A percentile compares a stretch with the other conserved stretches of the same genome.
These are phyloP conservation scores for Hordeum vulgare DNA, from an alignment of 176 grass and related monocot species.

Conservation along the genomic window DNA sequence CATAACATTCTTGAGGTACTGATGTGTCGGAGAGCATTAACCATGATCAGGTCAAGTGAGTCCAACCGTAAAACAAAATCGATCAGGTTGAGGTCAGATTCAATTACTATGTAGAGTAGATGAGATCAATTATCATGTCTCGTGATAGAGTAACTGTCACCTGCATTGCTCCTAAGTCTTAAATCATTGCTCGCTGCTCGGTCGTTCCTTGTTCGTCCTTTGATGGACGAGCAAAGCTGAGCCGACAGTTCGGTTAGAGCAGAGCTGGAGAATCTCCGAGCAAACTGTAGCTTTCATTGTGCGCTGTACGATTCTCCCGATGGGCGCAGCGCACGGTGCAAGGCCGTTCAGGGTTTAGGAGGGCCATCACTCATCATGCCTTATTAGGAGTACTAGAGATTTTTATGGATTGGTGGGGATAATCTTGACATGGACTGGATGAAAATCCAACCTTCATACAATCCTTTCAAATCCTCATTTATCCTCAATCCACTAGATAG, in stretches of 20 bases:
- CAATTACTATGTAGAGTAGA: too few relatives aligned
- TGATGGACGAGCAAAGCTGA: not conserved
- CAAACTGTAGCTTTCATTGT: not conserved
- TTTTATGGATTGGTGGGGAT: too few relatives aligned
- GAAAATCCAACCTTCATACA: too few relatives aligned
- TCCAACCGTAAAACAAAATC: too few relatives aligned
- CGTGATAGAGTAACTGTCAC: not conserved
- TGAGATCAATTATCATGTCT: not conserved
- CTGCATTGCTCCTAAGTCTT: not conserved
- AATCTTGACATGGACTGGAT: too few relatives aligned
- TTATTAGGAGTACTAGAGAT: too few relatives aligned
- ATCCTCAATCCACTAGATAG: too few relatives aligned
- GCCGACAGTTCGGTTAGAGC: not conserved
- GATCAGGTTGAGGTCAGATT: not conserved
- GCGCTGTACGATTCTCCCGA: not conserved
- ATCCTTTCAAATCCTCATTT: too few relatives aligned
- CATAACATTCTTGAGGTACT: not conserved
- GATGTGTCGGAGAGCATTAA: not conserved
- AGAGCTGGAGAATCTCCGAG: not conserved
- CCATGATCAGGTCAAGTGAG: not conserved
- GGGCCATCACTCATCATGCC: not conserved
- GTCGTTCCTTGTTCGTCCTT: not conserved
- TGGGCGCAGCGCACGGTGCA: not conserved
- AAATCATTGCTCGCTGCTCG: not conserved
- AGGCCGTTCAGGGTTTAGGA: not conserved